These are phyloP conservation scores for Ramaria sp. DNA, from an alignment of 768 basidiomycete genomes.

Conservation along the genomic window DNA sequence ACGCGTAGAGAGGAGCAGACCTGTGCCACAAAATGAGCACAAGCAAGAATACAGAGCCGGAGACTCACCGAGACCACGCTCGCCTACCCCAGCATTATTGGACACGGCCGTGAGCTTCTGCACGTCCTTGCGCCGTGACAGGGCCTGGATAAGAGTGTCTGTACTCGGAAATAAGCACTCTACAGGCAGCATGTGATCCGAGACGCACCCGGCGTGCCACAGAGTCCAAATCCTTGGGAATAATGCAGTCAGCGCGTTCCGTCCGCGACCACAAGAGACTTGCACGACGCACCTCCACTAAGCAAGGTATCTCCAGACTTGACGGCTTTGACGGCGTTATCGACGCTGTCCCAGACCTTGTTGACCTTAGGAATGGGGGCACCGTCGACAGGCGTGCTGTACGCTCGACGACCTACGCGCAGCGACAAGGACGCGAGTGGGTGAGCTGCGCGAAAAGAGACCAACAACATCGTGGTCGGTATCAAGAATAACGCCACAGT, in stretches of 20 bases:
- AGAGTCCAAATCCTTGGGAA: constrained; percentile 73
- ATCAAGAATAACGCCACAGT: background rate
- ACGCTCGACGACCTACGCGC: background rate
- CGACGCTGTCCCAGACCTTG: constrained; percentile 75
- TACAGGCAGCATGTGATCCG: background rate
- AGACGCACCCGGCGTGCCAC: constrained; percentile 70
- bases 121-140: constrained; percentile 67
- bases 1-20: constrained; percentile 59
- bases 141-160: constrained; percentile 79
- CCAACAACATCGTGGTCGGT: background rate
- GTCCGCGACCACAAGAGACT: background rate
- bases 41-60: constrained; percentile 5
- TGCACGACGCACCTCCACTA: constrained; percentile 58
- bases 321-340: constrained; percentile 76
- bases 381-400: constrained; percentile 10
- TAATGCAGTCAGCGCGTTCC: background rate
- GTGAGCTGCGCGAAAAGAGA: background rate
- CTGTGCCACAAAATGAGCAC: constrained; percentile 26
- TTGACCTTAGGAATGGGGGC: constrained; percentile 25
- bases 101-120: constrained; percentile 70
- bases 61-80: constrained; percentile 55
- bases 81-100: constrained; percentile 73
- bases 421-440: background rate
- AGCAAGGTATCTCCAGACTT: constrained; percentile 71
- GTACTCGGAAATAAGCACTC: background rate